Conservation (phyloP, 306 rosid species). For the Cicer judaicum region DNA sequence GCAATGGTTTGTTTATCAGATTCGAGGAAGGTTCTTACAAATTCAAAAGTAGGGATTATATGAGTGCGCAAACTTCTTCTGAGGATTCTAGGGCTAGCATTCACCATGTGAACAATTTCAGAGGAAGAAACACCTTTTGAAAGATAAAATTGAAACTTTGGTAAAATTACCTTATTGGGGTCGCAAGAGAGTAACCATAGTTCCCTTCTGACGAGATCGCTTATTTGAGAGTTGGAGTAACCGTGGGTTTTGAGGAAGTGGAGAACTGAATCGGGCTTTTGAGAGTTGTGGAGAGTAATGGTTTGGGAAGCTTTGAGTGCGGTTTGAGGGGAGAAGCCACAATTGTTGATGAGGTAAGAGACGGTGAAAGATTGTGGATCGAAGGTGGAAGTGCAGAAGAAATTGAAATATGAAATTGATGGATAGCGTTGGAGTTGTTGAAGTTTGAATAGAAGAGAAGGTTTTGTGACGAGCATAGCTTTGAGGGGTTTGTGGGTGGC, state of each 20-base stretch:
- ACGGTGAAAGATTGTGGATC: conserved; percentile 8
- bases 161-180: not conserved
- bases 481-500: too few relatives aligned
- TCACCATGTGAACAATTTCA: not conserved
- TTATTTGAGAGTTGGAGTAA: conserved; percentile 7
- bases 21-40: not conserved
- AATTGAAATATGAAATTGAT: too few relatives aligned
- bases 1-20: not conserved
- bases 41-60: not conserved
- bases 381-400: not conserved
- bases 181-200: not conserved
- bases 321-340: too few relatives aligned
- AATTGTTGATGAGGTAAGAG: conserved; percentile 50
- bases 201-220: not conserved
- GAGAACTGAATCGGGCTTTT: conserved; percentile 28
- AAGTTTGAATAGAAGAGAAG: too few relatives aligned
- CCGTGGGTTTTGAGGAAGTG: conserved; percentile 33
- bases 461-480: too few relatives aligned
- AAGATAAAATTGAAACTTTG: conserved; percentile 38
- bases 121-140: conserved; percentile 38
- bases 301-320: too few relatives aligned
- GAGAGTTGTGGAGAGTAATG: too few relatives aligned
- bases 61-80: not conserved
- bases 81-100: not conserved
- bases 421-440: not conserved